Evolutionary conservation across 208 protist species (phyloP).

Genomic region (Leishmania braziliensis): DNA sequence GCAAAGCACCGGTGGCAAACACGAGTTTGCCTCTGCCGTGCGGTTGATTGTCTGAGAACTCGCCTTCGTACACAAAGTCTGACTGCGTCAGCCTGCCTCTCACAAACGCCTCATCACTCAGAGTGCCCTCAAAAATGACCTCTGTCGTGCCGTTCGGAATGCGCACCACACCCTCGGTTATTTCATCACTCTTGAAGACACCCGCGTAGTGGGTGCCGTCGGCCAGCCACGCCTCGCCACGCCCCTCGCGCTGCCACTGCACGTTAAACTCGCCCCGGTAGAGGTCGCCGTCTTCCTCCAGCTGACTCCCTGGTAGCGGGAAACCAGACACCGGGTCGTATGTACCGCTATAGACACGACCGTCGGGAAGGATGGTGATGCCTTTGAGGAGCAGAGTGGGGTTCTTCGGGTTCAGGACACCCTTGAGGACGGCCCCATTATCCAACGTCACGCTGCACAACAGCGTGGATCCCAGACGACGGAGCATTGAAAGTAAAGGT

Average conservation of each 20-base stretch:
- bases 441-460: constrained; percentile 55
- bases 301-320: constrained; percentile 69
- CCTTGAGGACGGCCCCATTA: constrained; percentile 72
- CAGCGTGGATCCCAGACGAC: constrained; percentile 22
- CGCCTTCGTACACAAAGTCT: constrained; percentile 87
- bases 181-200: constrained; percentile 72
- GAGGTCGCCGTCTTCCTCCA: constrained; percentile 90
- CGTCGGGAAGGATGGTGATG: constrained; percentile 69
- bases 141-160: constrained; percentile 87
- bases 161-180: constrained; percentile 82
- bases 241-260: constrained; percentile 86
- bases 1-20: constrained; percentile 78
- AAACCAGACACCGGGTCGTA: constrained; percentile 70
- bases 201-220: constrained; percentile 90
- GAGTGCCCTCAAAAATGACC: constrained; percentile 79
- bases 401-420: constrained; percentile 61
- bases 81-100: constrained; percentile 73
- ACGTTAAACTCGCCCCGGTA: constrained; percentile 88
- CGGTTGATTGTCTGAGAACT: constrained; percentile 83
- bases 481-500: constrained; percentile 23
- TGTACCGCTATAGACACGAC: constrained; percentile 71
- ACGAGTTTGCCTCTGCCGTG: constrained; percentile 79
- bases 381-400: constrained; percentile 62
- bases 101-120: constrained; percentile 85
- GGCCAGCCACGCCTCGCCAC: constrained; percentile 83